A percentile compares a stretch with the other conserved stretches of the same genome.
These are phyloP conservation scores for Erigeron canadensis DNA, from an alignment of 129 eudicot genomes.

Conservation along the genomic window DNA sequence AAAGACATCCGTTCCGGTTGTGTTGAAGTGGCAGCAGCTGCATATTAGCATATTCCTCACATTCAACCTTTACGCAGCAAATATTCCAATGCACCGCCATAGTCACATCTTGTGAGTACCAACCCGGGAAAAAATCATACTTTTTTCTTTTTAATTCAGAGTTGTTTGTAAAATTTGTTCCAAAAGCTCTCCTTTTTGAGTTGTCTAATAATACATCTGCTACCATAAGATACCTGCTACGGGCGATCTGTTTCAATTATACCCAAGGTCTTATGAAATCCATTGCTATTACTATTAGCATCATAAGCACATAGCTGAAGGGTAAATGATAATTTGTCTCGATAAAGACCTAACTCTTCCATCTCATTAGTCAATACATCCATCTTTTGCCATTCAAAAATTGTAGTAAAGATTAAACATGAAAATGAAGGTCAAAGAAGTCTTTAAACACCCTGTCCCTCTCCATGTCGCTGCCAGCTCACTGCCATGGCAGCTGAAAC, in stretches of 20 bases:
- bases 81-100: constrained; percentile 33
- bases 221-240: constrained; percentile 25
- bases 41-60: constrained; percentile 32
- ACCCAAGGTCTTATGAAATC: constrained; percentile 37
- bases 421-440: constrained; percentile 34
- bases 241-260: constrained; percentile 41
- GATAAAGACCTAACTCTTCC: constrained; percentile 37
- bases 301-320: constrained; percentile 43
- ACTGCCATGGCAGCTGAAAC: no score
- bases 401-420: constrained; percentile 44
- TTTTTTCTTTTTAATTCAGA: constrained; percentile 38
- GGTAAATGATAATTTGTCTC: constrained; percentile 28
- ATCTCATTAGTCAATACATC: constrained; percentile 46
- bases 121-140: constrained; percentile 29
- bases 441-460: constrained; percentile 24
- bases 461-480: no score
- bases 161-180: constrained; percentile 58
- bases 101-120: constrained; percentile 38
- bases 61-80: constrained; percentile 28
- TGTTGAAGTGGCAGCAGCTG: constrained; percentile 18
- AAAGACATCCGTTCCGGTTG: constrained; percentile 52
- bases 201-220: constrained; percentile 42
- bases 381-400: constrained; percentile 37
- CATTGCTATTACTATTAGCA: constrained; percentile 38
- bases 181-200: constrained; percentile 55